These are phyloP conservation scores for Debaryomyces singareniensis DNA, from an alignment of 1,139 yeast species.

Conservation along the genomic window DNA sequence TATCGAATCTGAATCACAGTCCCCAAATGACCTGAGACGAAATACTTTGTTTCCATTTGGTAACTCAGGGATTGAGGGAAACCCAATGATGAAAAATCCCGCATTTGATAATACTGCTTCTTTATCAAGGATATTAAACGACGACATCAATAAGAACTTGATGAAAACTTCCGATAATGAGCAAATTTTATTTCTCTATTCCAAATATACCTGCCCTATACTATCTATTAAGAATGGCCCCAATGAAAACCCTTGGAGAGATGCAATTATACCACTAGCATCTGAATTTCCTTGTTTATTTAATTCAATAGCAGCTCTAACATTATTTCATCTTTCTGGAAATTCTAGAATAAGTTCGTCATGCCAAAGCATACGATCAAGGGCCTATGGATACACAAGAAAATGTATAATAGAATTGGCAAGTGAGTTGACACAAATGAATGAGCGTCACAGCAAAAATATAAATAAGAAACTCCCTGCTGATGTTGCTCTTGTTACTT, in stretches of 20 bases:
- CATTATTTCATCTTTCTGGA: constrained; percentile 56
- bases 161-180: constrained; percentile 25
- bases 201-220: constrained; percentile 51
- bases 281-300: constrained; percentile 46
- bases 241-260: constrained; percentile 63
- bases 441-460: constrained; percentile 7
- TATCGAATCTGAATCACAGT: neutral
- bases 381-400: constrained; percentile 55
- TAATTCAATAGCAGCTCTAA: constrained; percentile 61
- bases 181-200: constrained; percentile 28
- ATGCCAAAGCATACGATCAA: constrained; percentile 33
- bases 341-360: constrained; percentile 28
- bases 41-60: neutral
- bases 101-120: too few relatives aligned
- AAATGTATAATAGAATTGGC: constrained; percentile 54
- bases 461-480: constrained; percentile 38
- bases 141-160: constrained; percentile 4
- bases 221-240: constrained; percentile 61
- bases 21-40: neutral
- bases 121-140: neutral
- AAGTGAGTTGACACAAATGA: constrained; percentile 40
- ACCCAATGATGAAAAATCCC: neutral
- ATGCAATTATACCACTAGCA: constrained; percentile 52
- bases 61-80: neutral
- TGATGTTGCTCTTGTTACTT: constrained; percentile 62